phyloP scores from a whole-genome alignment of 306 rosid genomes.

The Prunus dulcis region DNA sequence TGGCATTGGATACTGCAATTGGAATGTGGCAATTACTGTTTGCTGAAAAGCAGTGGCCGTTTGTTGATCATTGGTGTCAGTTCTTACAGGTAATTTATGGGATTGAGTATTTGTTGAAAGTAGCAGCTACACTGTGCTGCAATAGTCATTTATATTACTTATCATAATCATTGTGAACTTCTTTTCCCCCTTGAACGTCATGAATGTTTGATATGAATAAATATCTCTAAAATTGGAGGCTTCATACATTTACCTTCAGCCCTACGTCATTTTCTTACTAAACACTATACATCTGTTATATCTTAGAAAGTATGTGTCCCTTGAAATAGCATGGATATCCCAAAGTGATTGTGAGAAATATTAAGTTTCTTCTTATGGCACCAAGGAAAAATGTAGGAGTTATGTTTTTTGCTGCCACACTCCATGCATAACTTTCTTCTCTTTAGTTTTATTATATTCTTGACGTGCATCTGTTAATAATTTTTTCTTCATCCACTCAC shows the following conservation, averaged over 20 bases:
- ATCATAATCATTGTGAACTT: not conserved
- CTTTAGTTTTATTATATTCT: not conserved
- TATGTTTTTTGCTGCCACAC: not conserved
- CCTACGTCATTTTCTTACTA: not conserved
- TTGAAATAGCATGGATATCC: not conserved
- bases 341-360: not conserved
- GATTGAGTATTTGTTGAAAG: not conserved
- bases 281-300: not conserved
- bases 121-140: not conserved
- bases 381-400: not conserved
- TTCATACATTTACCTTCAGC: not conserved
- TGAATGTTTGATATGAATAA: not conserved
- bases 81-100: constrained; percentile 72
- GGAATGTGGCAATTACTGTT: constrained; percentile 99
- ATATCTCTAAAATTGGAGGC: not conserved
- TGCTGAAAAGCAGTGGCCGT: constrained; percentile 97
- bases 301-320: not conserved
- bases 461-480: not conserved
- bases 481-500: constrained; percentile 17
- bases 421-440: not conserved
- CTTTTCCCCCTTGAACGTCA: not conserved
- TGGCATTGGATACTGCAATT: constrained; percentile 98
- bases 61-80: constrained; percentile 97
- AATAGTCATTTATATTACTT: not conserved
- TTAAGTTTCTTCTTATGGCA: not conserved